These are phyloP conservation scores for Clonostachys solani DNA, from an alignment of 2,329 filamentous ascomycete genomes.

Conservation along the genomic window DNA sequence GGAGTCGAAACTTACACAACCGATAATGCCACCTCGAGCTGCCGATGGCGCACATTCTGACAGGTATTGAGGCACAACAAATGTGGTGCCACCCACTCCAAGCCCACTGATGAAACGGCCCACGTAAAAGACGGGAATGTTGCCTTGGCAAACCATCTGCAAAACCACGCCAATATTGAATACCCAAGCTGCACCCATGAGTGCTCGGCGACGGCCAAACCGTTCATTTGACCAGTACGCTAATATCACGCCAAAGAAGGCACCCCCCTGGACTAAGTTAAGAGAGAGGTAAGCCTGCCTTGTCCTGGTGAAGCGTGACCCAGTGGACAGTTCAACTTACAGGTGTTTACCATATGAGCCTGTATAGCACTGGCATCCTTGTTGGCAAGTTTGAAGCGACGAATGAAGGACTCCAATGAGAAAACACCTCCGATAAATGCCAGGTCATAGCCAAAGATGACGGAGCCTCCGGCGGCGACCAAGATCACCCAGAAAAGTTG, in stretches of 20 bases:
- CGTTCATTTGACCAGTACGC: not conserved
- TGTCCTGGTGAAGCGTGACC: not conserved
- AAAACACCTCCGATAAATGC: not conserved
- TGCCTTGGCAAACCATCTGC: not conserved
- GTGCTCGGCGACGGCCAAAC: not conserved
- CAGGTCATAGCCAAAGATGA: not conserved
- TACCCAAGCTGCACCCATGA: not conserved
- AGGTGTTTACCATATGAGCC: no score
- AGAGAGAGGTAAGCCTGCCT: not conserved
- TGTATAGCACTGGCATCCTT: no score
- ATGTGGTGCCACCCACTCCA: slow-evolving; percentile 42
- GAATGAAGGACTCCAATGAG: not conserved
- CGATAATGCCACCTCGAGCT: slow-evolving; percentile 44
- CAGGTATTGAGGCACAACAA: slow-evolving; percentile 52
- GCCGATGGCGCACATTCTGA: slow-evolving; percentile 49
- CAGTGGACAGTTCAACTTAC: no score
- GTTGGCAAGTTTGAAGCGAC: not conserved
- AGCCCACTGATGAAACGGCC: slow-evolving; percentile 32
- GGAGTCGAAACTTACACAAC: slow-evolving; percentile 14
- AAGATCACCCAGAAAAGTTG: not conserved
- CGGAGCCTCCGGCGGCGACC: not conserved
- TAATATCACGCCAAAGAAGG: not conserved
- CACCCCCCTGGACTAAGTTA: not conserved
- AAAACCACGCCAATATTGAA: not conserved
- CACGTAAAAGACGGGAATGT: not conserved